Evolutionary conservation across 345 rosid genomes (phyloP), one percentile per base, ranked within the genome.

Genomic region (Populus euphratica): DNA sequence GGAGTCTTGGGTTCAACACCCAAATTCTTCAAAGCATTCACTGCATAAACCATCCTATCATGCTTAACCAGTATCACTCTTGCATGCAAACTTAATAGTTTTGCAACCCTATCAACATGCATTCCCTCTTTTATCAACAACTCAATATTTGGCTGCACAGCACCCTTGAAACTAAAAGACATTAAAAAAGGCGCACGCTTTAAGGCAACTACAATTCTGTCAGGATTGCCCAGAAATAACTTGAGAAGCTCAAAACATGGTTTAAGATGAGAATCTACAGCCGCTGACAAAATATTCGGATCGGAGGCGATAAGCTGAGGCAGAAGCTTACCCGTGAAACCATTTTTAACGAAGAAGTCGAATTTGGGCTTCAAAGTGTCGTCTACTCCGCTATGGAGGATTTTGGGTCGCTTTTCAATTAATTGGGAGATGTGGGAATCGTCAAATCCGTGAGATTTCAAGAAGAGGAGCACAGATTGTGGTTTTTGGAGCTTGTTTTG

Each of bases 331-430:
- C 74, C 78, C 38, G 36, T 36, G 25, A 82, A 72, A 1, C 79
- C 81, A 8, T 39, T 56, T 1, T 65, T 25, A 21, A 52, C 54
- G 20, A 82, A 41, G 56, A 47, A 78, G 61, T 78, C 81, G n/a
- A 82, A 61, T 73, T 78, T 75, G n/a, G 76, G 85, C 65, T 54
- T 59, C 4, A 82, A 78, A 36, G 68, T 82, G 65, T 35, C 44
- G 0, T 74, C 56, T 18, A 75, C 49, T 11, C 69, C 41, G 64
- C 64, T 74, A 9, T 62, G 69, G 63, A 78, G 79, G 29, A 82
- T 21, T 14, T 7, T 8, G 44, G 81, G 81, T 0, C 27, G 61
- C 49, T 54, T 70, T 3, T 69, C 29, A 49, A 78, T 29, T 47
- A 82, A 20, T 44, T 39, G 35, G 63, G 81, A 76, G 33, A 82